Evolutionary conservation across 2,329 filamentous ascomycete genomes (phyloP), one percentile per base, ranked within the genome.

Genomic region (Alternaria arborescens): DNA sequence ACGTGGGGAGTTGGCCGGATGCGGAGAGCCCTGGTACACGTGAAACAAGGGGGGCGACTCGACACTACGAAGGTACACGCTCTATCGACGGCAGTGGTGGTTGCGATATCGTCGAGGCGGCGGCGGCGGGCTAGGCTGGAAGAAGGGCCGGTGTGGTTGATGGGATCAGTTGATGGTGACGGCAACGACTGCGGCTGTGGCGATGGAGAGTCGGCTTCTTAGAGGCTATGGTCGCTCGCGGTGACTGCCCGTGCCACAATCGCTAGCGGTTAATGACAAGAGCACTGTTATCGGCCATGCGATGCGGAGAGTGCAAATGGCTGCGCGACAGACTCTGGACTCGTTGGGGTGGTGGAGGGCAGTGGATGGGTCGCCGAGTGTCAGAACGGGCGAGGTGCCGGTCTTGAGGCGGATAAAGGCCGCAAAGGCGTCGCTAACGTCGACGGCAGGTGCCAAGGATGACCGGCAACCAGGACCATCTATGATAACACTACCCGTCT

Each of bases 101-200:
- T 34, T 24, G 46, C 51, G 40, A 55, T 41, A 24, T 40, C 16
- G 36, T 52, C 30, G 53, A 58, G 22, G 52, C 8, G 18, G 41
- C 42, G 18, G 36, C 42, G 55, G 52, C 34, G 56, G 40, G 18
- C 32, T 38, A 42, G 32, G 42, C 11, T 38, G 47, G 24, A 24
- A 43, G 1, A 40, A 36, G 36, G 30, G 47, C 41, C 41, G 24
- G 42, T 26, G 43, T 10, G 24, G 41, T 26, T 56, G 57, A 52
- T 32, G 38, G 20, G 46, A n/a, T 50, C 14, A 34, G 55, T 43
- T 42, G 53, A 64, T 71, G 71, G 67, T 71, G 70, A 71, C 62
- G 70, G 72, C 60, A 58, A 69, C 63, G 68, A 71, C 55, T 67
- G 61, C 59, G 62, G 56, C 36, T 57, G 71, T 70, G 71, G 71